These are phyloP conservation scores for Pulicaria dysenterica DNA, from an alignment of 129 eudicot species.

Conservation along the genomic window DNA sequence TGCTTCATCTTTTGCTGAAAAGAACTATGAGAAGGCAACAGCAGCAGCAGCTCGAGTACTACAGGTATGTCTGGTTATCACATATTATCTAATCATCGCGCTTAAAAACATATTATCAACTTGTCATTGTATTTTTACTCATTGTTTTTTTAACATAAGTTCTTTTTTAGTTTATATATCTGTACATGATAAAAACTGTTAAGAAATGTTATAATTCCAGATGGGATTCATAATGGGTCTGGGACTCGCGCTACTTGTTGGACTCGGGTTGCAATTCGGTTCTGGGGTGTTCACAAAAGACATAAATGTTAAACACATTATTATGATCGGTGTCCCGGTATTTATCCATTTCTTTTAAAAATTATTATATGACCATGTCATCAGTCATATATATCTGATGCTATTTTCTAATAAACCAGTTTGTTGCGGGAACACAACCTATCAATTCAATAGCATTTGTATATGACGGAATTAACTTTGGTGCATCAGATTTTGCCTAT, in stretches of 20 bases:
- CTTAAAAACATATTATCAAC: too few species aligned
- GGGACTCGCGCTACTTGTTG: constrained; percentile 76
- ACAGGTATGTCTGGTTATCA: constrained; percentile 52
- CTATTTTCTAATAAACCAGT: constrained; percentile 38
- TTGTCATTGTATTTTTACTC: background rate
- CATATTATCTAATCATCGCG: background rate
- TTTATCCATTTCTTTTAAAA: background rate
- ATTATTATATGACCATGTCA: background rate
- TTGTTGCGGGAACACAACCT: constrained; percentile 90
- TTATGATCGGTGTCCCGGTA: constrained; percentile 78
- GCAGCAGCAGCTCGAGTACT: constrained; percentile 80
- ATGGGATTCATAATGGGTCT: constrained; percentile 83
- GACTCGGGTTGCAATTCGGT: constrained; percentile 80
- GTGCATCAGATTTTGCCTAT: constrained; percentile 84
- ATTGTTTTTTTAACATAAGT: background rate
- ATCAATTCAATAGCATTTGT: constrained; percentile 76
- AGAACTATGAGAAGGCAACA: constrained; percentile 78
- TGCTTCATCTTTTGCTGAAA: constrained; percentile 95
- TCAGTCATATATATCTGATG: background rate
- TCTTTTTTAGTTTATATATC: background rate
- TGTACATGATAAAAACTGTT: background rate
- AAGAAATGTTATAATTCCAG: constrained; percentile 38
- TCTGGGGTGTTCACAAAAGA: constrained; percentile 71
- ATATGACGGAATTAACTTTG: constrained; percentile 81
- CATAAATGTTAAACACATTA: constrained; percentile 53